Percentiles rank a stretch among this genome's conserved stretches.
phyloP scores from a whole-genome alignment of 1,284 basidiomycete genomes.

The Fomitopsis pinicola region DNA sequence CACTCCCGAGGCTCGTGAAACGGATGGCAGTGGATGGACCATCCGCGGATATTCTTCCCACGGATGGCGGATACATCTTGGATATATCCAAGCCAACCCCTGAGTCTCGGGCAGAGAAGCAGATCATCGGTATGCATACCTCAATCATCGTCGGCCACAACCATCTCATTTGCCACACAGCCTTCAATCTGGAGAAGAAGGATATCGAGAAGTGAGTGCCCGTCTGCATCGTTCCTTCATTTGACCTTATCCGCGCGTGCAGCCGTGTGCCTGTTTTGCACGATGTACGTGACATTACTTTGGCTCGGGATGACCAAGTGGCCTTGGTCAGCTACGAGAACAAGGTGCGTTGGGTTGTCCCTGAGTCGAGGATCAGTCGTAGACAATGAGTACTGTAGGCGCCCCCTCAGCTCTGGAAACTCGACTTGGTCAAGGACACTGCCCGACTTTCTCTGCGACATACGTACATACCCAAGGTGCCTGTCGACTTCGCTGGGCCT shows the following conservation, averaged over 20 bases:
- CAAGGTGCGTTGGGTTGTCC: slow-evolving; percentile 40
- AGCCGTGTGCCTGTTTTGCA: slow-evolving; percentile 78
- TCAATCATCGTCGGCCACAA: too few species aligned
- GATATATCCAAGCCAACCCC: too few species aligned
- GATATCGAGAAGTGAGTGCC: slow-evolving; percentile 59
- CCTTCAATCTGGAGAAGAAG: slow-evolving; percentile 65
- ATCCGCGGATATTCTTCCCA: too few species aligned
- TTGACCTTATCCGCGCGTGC: background rate
- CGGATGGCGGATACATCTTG: too few species aligned
- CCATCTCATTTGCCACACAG: slow-evolving; percentile 31
- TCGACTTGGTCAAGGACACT: slow-evolving; percentile 55
- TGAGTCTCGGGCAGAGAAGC: slow-evolving; percentile 72
- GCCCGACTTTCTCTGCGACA: slow-evolving; percentile 54
- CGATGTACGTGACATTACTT: slow-evolving; percentile 69
- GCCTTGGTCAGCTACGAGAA: slow-evolving; percentile 72
- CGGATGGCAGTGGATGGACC: too few species aligned
- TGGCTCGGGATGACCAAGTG: slow-evolving; percentile 56
- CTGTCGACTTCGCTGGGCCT: slow-evolving; percentile 72
- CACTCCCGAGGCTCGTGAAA: too few species aligned
- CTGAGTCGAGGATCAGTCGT: background rate
- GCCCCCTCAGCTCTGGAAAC: slow-evolving; percentile 76
- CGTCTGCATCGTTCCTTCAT: background rate
- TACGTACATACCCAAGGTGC: slow-evolving; percentile 65
- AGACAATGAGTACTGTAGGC: slow-evolving; percentile 37
- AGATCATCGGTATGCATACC: slow-evolving; percentile 56